These are phyloP conservation scores for Oleoguttula mirabilis DNA, from an alignment of 495 filamentous ascomycete genomes.

Conservation along the genomic window DNA sequence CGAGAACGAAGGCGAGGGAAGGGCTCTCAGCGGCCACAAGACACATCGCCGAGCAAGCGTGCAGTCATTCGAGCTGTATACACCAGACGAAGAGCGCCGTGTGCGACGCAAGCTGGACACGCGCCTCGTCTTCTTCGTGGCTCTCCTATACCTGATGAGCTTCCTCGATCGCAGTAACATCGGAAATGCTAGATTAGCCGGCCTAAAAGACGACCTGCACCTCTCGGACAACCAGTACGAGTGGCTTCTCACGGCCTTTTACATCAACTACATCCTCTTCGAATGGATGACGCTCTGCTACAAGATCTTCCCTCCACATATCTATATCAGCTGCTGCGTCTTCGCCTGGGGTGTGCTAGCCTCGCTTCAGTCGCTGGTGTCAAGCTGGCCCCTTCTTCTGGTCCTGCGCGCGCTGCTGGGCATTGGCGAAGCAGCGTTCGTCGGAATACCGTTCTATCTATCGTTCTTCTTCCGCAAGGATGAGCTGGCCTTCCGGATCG, in stretches of 20 bases:
- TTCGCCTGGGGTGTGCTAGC: constrained; percentile 51
- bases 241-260: constrained; percentile 56
- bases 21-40: neutral
- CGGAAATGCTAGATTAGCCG: constrained; percentile 52
- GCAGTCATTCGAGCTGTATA: constrained; percentile 53
- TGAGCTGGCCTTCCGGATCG: constrained; percentile 50
- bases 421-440: constrained; percentile 50
- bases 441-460: constrained; percentile 50
- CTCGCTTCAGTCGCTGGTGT: constrained; percentile 56
- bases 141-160: constrained; percentile 66
- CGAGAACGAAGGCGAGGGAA: constrained; percentile 13
- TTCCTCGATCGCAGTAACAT: constrained; percentile 54
- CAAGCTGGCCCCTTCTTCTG: constrained; percentile 38
- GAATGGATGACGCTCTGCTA: constrained; percentile 61
- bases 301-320: constrained; percentile 35
- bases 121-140: constrained; percentile 65
- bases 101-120: constrained; percentile 66
- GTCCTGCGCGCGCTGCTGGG: constrained; percentile 36
- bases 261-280: constrained; percentile 63
- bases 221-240: constrained; percentile 47
- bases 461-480: constrained; percentile 50
- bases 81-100: constrained; percentile 56
- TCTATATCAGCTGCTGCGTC: constrained; percentile 44
- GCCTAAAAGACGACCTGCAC: constrained; percentile 52
- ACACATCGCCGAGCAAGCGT: constrained; percentile 23